phyloP scores from a whole-genome alignment of 176 grass and related monocot species.

The Eleusine indica region DNA sequence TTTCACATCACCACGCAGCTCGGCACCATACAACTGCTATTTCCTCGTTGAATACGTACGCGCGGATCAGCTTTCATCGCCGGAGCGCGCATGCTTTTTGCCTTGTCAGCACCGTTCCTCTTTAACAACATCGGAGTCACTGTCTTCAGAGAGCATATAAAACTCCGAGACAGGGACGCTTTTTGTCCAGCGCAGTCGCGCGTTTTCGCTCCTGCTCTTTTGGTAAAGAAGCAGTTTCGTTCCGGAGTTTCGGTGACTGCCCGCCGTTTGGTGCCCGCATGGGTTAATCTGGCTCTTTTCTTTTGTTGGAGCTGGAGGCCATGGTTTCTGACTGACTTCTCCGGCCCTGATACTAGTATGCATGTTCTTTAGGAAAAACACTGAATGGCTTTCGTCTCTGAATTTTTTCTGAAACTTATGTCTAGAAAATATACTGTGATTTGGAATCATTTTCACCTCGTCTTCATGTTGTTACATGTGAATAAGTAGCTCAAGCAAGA shows the following conservation, averaged over 20 bases:
- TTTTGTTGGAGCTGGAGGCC: conserved; percentile 23
- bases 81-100: conserved; percentile 33
- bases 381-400: neutral
- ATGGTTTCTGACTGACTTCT: conserved; percentile 24
- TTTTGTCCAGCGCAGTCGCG: conserved; percentile 15
- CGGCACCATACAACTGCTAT: conserved; percentile 1
- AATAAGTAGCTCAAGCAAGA: neutral
- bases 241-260: neutral
- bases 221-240: conserved; percentile 4
- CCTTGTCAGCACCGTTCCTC: conserved; percentile 28
- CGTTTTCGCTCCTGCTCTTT: neutral
- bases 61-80: conserved; percentile 1
- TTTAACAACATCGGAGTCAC: neutral
- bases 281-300: conserved; percentile 24
- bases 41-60: conserved; percentile 21
- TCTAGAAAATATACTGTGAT: neutral
- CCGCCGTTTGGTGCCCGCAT: neutral
- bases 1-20: neutral
- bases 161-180: neutral
- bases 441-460: neutral
- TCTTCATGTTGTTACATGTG: neutral
- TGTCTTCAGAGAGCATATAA: neutral
- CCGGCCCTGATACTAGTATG: neutral
- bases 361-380: neutral
- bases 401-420: neutral